Evolutionary conservation across 176 grass and related monocot genomes (phyloP), one percentile per base, ranked within the genome.

Genomic region (Melocanna baccifera): DNA sequence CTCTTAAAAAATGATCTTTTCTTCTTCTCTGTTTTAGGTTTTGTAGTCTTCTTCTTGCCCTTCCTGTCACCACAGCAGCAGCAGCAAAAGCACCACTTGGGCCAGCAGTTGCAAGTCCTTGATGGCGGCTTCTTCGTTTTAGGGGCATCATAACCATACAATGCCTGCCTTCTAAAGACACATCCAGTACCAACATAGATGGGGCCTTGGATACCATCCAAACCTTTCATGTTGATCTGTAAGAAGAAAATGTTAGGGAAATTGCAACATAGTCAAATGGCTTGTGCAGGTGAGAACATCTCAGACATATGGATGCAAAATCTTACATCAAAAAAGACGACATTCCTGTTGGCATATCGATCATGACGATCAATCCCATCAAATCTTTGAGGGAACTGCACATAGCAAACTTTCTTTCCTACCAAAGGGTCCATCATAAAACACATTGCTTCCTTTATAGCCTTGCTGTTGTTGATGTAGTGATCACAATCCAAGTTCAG

Each of bases 141-240:
- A 4, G 94, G 94, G 41, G 94, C 94, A 87, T 97, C 94, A 76
- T 74, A 90, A 85, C 94, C 94, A 87, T 94, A 94, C 16, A 97
- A 50, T 52, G 94, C 85, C 73, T 94, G 94, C 64, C 94, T 87
- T 87, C 87, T 88, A 52, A 97, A 97, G 29, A 92, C 89, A 79
- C 94, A 97, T 75, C 94, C 94, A 69, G 94, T 97, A 81, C 94
- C 92, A 1, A 97, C 94, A 87, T 97, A 97, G 75, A 97, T 97
- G 64, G 94, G 94, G 25, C 94, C 94, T 94, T 97, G 94, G 83
- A 97, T 97, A 22, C 94, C 94, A 73, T 97, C 94, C 85, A 97
- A 75, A 90, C 94, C 94, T 89, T 97, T 97, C 94, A 97, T 97
- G 83, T 97, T 97, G 76, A 97, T 97, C 94, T 94, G 90, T 80